Conservation (phyloP, 2,329 filamentous ascomycete genomes). For the Fusarium sp. region DNA sequence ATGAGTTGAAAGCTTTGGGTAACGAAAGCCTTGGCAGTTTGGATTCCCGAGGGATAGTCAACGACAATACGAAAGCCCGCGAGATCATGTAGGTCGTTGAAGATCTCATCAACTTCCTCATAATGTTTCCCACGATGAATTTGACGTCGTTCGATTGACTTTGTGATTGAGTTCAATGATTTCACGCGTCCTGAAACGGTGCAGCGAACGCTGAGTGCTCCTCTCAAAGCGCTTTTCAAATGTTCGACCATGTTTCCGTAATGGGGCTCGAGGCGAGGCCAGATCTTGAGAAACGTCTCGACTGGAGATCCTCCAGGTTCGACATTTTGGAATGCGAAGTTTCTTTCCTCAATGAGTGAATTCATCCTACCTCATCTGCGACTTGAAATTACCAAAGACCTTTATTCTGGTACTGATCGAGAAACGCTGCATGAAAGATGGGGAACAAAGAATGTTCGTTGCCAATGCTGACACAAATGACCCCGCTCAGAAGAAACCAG, state of each 20-base stretch:
- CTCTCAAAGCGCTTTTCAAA: rapidly evolving
- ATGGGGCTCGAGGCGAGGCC: not conserved
- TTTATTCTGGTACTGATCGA: too few species aligned
- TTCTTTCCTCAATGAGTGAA: too few species aligned
- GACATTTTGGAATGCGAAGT: too few species aligned
- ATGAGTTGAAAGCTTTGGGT: rapidly evolving
- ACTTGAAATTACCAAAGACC: rapidly evolving
- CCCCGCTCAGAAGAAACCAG: not conserved
- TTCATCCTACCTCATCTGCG: not conserved
- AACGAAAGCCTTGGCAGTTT: rapidly evolving
- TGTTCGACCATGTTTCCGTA: not conserved
- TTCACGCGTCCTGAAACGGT: not conserved
- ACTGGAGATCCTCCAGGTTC: not conserved
- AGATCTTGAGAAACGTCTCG: not conserved
- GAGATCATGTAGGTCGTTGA: not conserved
- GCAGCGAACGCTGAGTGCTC: rapidly evolving
- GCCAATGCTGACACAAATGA: not conserved
- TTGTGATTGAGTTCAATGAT: not conserved
- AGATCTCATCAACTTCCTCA: not conserved
- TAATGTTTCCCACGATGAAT: rapidly evolving
- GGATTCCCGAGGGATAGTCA: not conserved
- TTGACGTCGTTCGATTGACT: not conserved
- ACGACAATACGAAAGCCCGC: not conserved
- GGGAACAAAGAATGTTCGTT: not conserved
- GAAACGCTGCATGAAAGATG: rapidly evolving